These are phyloP conservation scores for Penicillium sp. DNA, from an alignment of 2,329 filamentous ascomycete genomes.

Conservation along the genomic window DNA sequence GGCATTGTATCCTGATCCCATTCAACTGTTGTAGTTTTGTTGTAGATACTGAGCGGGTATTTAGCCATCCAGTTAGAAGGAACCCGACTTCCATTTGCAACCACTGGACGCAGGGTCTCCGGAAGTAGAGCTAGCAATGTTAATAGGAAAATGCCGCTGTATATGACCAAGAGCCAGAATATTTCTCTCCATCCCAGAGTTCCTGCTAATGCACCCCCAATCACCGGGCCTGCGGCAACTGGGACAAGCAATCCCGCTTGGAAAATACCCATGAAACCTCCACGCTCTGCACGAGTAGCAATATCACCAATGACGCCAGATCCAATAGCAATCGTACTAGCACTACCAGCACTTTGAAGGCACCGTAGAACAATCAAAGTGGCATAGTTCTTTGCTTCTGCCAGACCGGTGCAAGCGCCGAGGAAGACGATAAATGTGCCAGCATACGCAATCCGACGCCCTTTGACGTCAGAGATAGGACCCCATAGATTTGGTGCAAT, in stretches of 20 bases:
- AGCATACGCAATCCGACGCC: slow-evolving; percentile 43
- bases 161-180: slow-evolving; percentile 48
- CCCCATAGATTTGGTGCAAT: slow-evolving; percentile 46
- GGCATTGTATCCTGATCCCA: slow-evolving; percentile 2
- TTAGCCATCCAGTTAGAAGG: slow-evolving; percentile 16
- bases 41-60: slow-evolving; percentile 20
- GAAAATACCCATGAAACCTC: slow-evolving; percentile 44
- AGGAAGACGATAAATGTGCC: slow-evolving; percentile 44
- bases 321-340: slow-evolving; percentile 47
- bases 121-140: slow-evolving; percentile 37
- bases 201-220: slow-evolving; percentile 42
- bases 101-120: slow-evolving; percentile 41
- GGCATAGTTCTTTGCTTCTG: slow-evolving; percentile 38
- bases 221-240: slow-evolving; percentile 43
- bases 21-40: slow-evolving; percentile 6
- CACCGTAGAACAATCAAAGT: slow-evolving; percentile 42
- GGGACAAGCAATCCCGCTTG: slow-evolving; percentile 39
- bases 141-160: slow-evolving; percentile 34
- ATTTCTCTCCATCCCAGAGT: slow-evolving; percentile 43
- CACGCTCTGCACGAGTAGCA: slow-evolving; percentile 41
- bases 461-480: slow-evolving; percentile 41
- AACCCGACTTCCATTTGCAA: slow-evolving; percentile 33
- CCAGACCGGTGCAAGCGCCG: slow-evolving; percentile 43
- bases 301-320: slow-evolving; percentile 46
- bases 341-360: slow-evolving; percentile 46